Conservation (phyloP, 176 grass and related monocot species). For the Poa pratensis region DNA sequence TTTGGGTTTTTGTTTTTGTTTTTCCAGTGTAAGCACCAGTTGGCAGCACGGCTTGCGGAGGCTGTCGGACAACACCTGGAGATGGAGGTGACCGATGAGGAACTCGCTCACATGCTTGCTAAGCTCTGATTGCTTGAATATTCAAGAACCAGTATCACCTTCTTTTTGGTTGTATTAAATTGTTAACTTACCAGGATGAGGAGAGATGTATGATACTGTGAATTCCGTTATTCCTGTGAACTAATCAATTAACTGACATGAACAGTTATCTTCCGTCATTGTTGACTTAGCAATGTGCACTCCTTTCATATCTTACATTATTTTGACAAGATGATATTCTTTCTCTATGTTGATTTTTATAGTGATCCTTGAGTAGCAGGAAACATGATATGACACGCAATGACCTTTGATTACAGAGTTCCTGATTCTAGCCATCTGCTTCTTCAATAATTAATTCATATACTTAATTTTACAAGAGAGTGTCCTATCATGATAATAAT, state of each 20-base stretch:
- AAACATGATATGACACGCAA: neutral
- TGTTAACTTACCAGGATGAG: neutral
- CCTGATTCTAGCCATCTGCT: slow-evolving; percentile 18
- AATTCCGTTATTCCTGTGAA: neutral
- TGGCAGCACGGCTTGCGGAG: slow-evolving; percentile 89
- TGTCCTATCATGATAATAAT: slow-evolving; percentile 3
- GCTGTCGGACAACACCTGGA: slow-evolving; percentile 66
- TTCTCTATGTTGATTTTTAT: slow-evolving; percentile 14
- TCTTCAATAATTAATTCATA: neutral
- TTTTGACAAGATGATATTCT: slow-evolving; percentile 17
- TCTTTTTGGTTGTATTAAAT: neutral
- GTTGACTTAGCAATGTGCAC: neutral
- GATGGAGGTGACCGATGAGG: slow-evolving; percentile 73
- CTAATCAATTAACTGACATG: slow-evolving; percentile 21
- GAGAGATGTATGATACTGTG: neutral
- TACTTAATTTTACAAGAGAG: slow-evolving; percentile 26
- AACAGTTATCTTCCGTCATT: neutral
- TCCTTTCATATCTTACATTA: neutral
- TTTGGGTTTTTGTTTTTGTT: neutral
- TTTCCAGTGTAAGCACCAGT: slow-evolving; percentile 88
- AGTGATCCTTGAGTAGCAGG: slow-evolving; percentile 31
- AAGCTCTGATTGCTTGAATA: slow-evolving; percentile 61
- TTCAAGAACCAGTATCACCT: slow-evolving; percentile 11
- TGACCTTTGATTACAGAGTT: neutral
- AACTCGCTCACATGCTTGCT: slow-evolving; percentile 81